Conservation (phyloP, 768 basidiomycete species). For the Agaricus blazei region DNA sequence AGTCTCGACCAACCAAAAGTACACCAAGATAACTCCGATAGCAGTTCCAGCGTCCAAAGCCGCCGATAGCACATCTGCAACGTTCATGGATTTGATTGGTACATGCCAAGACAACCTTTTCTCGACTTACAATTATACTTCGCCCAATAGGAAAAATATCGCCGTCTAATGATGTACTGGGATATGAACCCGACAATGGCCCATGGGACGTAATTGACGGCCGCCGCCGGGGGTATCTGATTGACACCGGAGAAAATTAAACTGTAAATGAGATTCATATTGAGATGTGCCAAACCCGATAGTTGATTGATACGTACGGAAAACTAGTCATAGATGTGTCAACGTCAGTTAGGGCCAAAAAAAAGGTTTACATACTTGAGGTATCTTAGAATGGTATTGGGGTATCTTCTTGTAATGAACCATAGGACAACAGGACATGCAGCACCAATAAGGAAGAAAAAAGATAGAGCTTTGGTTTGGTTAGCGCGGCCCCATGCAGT, state of each 20-base stretch:
- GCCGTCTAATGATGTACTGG: conserved; percentile 63
- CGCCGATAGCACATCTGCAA: conserved; percentile 64
- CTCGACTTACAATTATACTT: conserved; percentile 64
- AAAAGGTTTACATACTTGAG: conserved; percentile 46
- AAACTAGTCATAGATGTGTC: conserved; percentile 27
- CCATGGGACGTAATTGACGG: conserved; percentile 84
- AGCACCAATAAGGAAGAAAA: conserved; percentile 74
- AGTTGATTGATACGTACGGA: conserved; percentile 30
- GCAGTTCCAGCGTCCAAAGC: conserved; percentile 73
- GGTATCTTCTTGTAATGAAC: conserved; percentile 58
- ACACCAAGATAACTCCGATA: conserved; percentile 60
- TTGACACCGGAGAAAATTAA: conserved; percentile 68
- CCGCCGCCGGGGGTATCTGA: conserved; percentile 76
- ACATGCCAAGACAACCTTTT: background rate
- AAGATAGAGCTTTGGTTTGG: conserved; percentile 39
- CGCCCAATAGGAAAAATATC: conserved; percentile 68
- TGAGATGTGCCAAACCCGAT: background rate
- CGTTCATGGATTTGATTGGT: background rate
- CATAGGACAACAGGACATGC: conserved; percentile 58
- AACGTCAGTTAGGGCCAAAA: background rate
- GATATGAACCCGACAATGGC: conserved; percentile 72
- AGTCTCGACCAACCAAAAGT: conserved; percentile 49
- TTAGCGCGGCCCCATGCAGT: conserved; percentile 1
- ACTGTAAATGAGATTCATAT: conserved; percentile 19
- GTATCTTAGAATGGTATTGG: conserved; percentile 59